Percentiles rank a stretch among this genome's conserved stretches.
These are phyloP conservation scores for Luffa acutangula DNA, from an alignment of 306 rosid species.

Conservation along the genomic window DNA sequence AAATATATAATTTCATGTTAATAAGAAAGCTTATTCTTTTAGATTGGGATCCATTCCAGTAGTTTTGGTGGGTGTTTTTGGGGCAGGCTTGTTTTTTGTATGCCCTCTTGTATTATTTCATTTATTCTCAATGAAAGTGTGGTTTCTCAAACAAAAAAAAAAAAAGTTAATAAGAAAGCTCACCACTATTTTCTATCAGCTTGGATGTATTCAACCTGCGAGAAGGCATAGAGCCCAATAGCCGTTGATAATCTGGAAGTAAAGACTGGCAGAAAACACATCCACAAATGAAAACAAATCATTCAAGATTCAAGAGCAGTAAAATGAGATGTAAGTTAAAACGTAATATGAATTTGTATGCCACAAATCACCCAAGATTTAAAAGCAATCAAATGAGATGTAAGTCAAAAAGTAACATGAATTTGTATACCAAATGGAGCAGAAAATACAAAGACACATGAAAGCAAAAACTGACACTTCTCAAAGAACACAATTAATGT, in stretches of 20 bases:
- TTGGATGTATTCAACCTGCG: slow-evolving; percentile 94
- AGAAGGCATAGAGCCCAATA: slow-evolving; percentile 81
- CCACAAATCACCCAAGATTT: slow-evolving; percentile 24
- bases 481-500: neutral
- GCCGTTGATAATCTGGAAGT: slow-evolving; percentile 99
- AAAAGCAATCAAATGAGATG: slow-evolving; percentile 17
- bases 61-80: no score
- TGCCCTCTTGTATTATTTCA: no score
- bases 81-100: no score
- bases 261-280: slow-evolving; percentile 63
- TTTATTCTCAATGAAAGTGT: no score
- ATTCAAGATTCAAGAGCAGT: slow-evolving; percentile 20
- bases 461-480: neutral
- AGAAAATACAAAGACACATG: neutral
- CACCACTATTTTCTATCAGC: slow-evolving; percentile 95
- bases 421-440: neutral
- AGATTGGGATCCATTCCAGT: no score
- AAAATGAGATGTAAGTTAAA: slow-evolving; percentile 7
- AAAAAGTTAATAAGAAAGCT: slow-evolving; percentile 15
- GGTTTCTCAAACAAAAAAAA: no score
- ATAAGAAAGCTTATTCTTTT: neutral
- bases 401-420: neutral
- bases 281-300: slow-evolving; percentile 38
- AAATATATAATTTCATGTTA: neutral
- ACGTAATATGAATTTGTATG: neutral